Conservation (phyloP, 768 basidiomycete species). For the Pholiota conissans region DNA sequence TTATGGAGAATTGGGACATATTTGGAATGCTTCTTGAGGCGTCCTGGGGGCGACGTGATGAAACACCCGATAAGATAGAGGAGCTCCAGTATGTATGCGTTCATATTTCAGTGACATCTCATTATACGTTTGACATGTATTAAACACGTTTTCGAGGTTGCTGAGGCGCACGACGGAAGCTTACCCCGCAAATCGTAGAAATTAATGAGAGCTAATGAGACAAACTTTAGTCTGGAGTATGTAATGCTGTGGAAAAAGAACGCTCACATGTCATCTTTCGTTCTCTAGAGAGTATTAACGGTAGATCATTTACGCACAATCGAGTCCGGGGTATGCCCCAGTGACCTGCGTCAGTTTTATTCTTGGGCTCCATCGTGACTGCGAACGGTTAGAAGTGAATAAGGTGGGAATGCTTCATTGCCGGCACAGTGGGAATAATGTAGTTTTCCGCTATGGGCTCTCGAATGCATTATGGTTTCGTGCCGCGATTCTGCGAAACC, state of each 20-base stretch:
- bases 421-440: constrained; percentile 1
- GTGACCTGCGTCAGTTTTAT: constrained; percentile 3
- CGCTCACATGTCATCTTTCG: constrained; percentile 3
- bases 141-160: background rate
- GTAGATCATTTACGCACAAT: constrained; percentile 5
- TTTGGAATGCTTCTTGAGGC: constrained; percentile 8
- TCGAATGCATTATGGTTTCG: background rate
- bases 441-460: too few species aligned
- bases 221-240: background rate
- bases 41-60: background rate
- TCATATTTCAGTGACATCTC: background rate
- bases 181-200: background rate
- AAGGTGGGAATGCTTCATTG: constrained; percentile 3
- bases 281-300: background rate
- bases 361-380: constrained; percentile 8
- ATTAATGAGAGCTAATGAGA: background rate
- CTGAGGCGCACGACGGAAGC: background rate
- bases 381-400: constrained; percentile 2
- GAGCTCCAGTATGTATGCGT: too few species aligned
- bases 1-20: constrained; percentile 10
- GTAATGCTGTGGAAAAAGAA: background rate
- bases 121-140: background rate
- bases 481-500: background rate
- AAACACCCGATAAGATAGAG: background rate
- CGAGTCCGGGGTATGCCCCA: constrained; percentile 3